A percentile compares a stretch with the other conserved stretches of the same genome.
Conservation (phyloP, 2,329 filamentous ascomycete species). For the Exophiala calicioides region DNA sequence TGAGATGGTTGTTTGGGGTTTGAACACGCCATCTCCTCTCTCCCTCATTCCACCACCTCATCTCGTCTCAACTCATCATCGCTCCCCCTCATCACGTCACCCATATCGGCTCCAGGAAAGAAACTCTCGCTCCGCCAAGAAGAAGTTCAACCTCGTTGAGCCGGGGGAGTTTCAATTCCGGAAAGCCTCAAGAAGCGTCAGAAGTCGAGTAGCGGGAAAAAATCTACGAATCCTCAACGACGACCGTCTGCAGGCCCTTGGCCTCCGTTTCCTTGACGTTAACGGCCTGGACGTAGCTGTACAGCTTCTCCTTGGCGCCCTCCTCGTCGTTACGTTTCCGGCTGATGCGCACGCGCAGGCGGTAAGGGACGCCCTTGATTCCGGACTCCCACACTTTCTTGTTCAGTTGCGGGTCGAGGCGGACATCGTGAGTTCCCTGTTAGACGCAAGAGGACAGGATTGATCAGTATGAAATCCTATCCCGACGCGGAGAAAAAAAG, state of each 20-base stretch:
- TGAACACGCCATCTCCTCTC: no score
- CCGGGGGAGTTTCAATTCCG: no score
- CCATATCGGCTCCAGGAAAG: neutral
- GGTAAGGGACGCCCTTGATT: slow-evolving; percentile 98
- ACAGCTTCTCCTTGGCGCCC: slow-evolving; percentile 98
- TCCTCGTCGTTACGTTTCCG: slow-evolving; percentile 99
- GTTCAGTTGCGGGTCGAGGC: slow-evolving; percentile 97
- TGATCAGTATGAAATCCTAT: no score
- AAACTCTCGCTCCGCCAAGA: no score
- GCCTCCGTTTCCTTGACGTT: slow-evolving; percentile 86
- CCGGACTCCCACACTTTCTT: slow-evolving; percentile 99
- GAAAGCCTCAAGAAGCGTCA: no score
- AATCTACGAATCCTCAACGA: slow-evolving; percentile 69
- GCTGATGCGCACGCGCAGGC: slow-evolving; percentile 96
- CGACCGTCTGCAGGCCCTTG: slow-evolving; percentile 92
- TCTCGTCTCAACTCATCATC: neutral
- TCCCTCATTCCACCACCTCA: no score
- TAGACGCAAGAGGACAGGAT: neutral
- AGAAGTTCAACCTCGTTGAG: neutral
- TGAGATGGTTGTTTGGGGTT: no score
- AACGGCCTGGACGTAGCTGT: slow-evolving; percentile 99
- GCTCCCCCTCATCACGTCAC: neutral
- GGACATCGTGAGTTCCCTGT: slow-evolving; percentile 94
- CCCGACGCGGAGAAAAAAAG: no score
- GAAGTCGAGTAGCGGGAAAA: no score